Evolutionary conservation across 1,139 yeast species (phyloP), one percentile per base, ranked within the genome.

Genomic region (Suhomyces guaymorum): DNA sequence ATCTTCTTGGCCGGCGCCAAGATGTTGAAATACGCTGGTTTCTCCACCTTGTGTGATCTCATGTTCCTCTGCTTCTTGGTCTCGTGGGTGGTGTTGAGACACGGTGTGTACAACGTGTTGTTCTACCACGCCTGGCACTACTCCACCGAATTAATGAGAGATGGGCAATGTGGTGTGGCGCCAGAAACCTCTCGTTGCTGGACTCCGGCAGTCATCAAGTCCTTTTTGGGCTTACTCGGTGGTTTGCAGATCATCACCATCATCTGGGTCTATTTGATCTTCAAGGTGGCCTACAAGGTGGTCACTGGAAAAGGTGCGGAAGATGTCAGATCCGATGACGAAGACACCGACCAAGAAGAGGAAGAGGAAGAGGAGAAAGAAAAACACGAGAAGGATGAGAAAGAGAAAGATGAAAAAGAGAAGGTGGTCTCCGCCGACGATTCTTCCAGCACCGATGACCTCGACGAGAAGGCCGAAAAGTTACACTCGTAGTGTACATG

Each of bases 261-360:
- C 20, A 57, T 84, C 38, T 88, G 97, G 97, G 71, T 87, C 70
- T 77, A 69, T 52, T 69, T 84, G 61, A 88, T 89, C 44, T 44
- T 74, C 13, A 78, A 76, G 49, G 94, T 88, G 19, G 87, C 86
- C 13, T 61, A 71, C 41, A 79, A 73, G 52, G 94, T 88, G 15
- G 46, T 87, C 21, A 67, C 72, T 6, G 97, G 97, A 4, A 70
- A 65, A 14, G 78, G 80, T 22, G 94, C 88, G 33, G 96, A 89
- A 56, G 85, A 83, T 41, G 82, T 95, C 47, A 79, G 95, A 55
- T 90, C 87, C 52, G 86, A 77, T 46, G 92, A 83, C 30, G 84
- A 78, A 34, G 70, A 63, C 31, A 56, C 63, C 15, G 68, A 60
- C 19, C 55, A 46, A 5, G 71, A 62, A 30, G 52, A 40, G 15